Evolutionary conservation across 768 basidiomycete genomes (phyloP), one percentile per base, ranked within the genome.

Genomic region (Amanita jacksonii): DNA sequence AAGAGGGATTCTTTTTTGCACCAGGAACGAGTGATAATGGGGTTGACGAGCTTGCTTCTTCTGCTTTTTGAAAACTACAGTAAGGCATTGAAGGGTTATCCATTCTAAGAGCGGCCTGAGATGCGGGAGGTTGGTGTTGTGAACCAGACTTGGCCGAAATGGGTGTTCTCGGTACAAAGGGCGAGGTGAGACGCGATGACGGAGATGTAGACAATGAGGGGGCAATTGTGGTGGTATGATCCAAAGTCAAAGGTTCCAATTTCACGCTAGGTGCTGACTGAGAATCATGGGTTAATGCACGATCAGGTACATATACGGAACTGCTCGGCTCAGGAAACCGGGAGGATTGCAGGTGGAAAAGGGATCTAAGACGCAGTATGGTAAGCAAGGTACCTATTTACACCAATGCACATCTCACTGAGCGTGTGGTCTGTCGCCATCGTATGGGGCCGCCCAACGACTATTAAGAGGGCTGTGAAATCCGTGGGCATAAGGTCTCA

Each of bases 151-250:
- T 52, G 19, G 62, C 62, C 5, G 49, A 52, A 24, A 64, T 54
- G 28, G 58, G 55, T 24, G 66, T 49, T 46, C 68, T 67, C 24
- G 61, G 66, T 54, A 67, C 62, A 52, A 73, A 74, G 5, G 72
- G 72, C 16, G 72, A 73, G 3, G 72, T 72, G 22, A 74, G 56
- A 12, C 58, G 54, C 13, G 63, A 59, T 33, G 57, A 46, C 8
- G 63, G 52, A 8, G 59, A 54, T 8, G 59, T 59, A 25, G 64
- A 60, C 16, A 62, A 59, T 25, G 60, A 53, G 40, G 61, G 52
- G 19, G 52, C 56, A 25, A 53, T 46, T 37, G 49, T 34, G 38
- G 42, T 38, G 24, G 47, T 37, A 24, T 50, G 47, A 15, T 48
- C 42, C 10, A 51, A 40, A 18, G 24, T 38, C 6, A 52, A 27